phyloP scores from a whole-genome alignment of 495 filamentous ascomycete species.

The Pyrenula massariospora region DNA sequence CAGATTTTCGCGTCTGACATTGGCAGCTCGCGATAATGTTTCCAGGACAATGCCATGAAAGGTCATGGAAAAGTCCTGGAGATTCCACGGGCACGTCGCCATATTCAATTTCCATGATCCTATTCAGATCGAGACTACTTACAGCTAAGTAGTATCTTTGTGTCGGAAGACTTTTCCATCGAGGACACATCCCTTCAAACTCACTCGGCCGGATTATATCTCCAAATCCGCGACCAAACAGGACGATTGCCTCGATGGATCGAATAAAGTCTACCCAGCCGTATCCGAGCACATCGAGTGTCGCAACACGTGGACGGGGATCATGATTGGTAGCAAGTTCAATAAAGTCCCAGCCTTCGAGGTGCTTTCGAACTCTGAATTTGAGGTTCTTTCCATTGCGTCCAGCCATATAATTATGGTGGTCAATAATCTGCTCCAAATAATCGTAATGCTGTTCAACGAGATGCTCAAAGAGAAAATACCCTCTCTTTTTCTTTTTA shows the following conservation, averaged over 20 bases:
- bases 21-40: not conserved
- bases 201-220: slow-evolving; percentile 14
- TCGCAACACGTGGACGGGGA: slow-evolving; percentile 12
- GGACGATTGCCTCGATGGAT: slow-evolving; percentile 17
- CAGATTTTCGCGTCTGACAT: not conserved
- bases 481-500: slow-evolving; percentile 1
- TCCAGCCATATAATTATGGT: slow-evolving; percentile 8
- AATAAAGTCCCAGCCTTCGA: slow-evolving; percentile 23
- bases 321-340: slow-evolving; percentile 14
- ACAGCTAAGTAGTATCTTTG: slow-evolving; percentile 17
- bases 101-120: not conserved
- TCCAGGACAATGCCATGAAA: not conserved
- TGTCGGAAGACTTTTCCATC: slow-evolving; percentile 11
- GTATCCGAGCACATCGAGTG: slow-evolving; percentile 10
- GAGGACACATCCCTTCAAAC: slow-evolving; percentile 1
- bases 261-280: slow-evolving; percentile 24
- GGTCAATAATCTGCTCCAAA: slow-evolving; percentile 19
- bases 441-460: slow-evolving; percentile 11
- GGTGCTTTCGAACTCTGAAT: slow-evolving; percentile 6
- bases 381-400: slow-evolving; percentile 2
- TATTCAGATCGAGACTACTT: not conserved
- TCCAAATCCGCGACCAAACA: slow-evolving; percentile 25
- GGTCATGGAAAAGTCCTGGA: no score
- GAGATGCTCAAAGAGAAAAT: slow-evolving; percentile 10
- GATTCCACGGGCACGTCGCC: no score